These are phyloP conservation scores for Rosellinia necatrix DNA, from an alignment of 2,329 filamentous ascomycete species.

Conservation along the genomic window DNA sequence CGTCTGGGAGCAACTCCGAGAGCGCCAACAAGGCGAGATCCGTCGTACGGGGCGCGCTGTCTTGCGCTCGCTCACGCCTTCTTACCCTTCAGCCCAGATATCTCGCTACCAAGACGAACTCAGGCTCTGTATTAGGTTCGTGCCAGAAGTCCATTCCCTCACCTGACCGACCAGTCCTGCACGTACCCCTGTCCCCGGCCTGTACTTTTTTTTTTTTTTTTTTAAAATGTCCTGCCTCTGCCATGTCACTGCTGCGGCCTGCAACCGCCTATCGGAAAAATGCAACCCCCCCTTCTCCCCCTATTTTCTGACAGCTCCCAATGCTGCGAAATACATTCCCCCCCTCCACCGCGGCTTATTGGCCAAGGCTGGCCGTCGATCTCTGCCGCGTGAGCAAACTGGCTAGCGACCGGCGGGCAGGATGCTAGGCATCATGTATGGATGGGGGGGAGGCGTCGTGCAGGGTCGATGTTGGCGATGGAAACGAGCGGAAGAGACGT, in stretches of 20 bases:
- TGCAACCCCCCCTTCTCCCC: too few species aligned
- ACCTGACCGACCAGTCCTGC: conserved; percentile 38
- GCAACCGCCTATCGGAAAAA: conserved; percentile 33
- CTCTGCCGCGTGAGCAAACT: conserved; percentile 17
- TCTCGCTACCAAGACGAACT: background rate
- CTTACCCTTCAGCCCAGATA: conserved; percentile 6
- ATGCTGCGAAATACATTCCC: conserved; percentile 22
- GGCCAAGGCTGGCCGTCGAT: conserved; percentile 22
- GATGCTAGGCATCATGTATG: conserved; percentile 10
- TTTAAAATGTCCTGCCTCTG: conserved; percentile 20
- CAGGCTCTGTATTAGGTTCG: conserved; percentile 35
- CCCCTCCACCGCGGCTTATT: conserved; percentile 21
- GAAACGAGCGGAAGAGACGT: conserved; percentile 15
- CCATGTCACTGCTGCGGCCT: conserved; percentile 28
- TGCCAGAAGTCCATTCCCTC: conserved; percentile 31
- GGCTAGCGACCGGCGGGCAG: conserved; percentile 24
- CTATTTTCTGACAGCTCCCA: conserved; percentile 38
- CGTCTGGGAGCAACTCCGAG: conserved; percentile 9
- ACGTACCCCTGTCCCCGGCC: conserved; percentile 29
- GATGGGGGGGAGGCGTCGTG: background rate
- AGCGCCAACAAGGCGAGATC: conserved; percentile 7
- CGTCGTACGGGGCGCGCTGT: conserved; percentile 11
- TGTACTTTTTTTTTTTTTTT: conserved; percentile 13
- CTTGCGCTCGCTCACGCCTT: conserved; percentile 2
- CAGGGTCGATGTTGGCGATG: conserved; percentile 6